These are phyloP conservation scores for Ambrosiella cleistominuta DNA, from an alignment of 2,329 filamentous ascomycete species.

Conservation along the genomic window DNA sequence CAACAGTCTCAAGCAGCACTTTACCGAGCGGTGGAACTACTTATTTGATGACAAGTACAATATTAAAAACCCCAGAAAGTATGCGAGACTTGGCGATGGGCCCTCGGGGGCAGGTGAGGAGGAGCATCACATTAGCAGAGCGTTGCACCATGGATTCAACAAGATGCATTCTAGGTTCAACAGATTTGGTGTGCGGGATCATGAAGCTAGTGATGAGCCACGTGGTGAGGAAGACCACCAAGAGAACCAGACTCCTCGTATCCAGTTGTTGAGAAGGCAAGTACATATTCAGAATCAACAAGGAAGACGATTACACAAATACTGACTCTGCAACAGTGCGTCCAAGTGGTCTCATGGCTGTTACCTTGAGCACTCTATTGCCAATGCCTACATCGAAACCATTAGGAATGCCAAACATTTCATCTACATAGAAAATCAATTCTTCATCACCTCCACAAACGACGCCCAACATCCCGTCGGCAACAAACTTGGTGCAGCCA, in stretches of 20 bases:
- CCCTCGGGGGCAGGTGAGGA: not conserved
- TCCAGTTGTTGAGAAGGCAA: conserved; percentile 36
- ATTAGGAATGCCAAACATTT: conserved; percentile 55
- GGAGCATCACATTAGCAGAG: conserved; percentile 4
- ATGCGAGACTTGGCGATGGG: conserved; percentile 20
- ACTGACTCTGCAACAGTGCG: conserved; percentile 20
- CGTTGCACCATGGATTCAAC: conserved; percentile 7
- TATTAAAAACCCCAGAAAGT: conserved; percentile 32
- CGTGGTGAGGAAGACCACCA: not conserved
- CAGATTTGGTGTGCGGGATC: conserved; percentile 6
- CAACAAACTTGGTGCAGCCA: conserved; percentile 63
- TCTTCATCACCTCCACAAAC: conserved; percentile 70
- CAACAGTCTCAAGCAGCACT: conserved; percentile 58
- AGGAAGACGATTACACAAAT: conserved; percentile 2
- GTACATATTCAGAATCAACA: not conserved
- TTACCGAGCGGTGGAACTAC: conserved; percentile 80
- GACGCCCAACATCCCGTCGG: conserved; percentile 52
- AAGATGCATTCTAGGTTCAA: conserved; percentile 12
- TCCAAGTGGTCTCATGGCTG: conserved; percentile 35
- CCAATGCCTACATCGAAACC: conserved; percentile 62
- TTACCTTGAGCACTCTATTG: conserved; percentile 55
- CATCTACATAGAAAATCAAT: conserved; percentile 71
- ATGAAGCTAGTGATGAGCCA: not conserved
- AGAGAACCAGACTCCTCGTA: conserved; percentile 15
- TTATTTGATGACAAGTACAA: conserved; percentile 71